Evolutionary conservation across 345 rosid genomes (phyloP).

Genomic region (Theobroma cacao): DNA sequence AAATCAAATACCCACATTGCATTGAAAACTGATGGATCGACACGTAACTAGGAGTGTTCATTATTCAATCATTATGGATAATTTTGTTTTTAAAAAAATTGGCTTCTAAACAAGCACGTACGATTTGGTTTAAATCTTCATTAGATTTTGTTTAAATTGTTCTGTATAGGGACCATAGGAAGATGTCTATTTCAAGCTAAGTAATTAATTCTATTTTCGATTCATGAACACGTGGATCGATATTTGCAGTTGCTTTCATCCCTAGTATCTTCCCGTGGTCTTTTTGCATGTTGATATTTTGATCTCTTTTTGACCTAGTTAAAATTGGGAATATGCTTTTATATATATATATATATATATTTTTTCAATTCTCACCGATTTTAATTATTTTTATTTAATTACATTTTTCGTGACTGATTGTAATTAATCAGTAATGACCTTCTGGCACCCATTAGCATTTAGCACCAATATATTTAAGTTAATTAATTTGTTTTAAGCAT

Average conservation of each 20-base stretch:
- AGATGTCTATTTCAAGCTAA: slow-evolving; percentile 2
- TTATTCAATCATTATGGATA: neutral
- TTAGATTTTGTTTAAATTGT: slow-evolving; percentile 1
- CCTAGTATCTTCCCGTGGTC: neutral
- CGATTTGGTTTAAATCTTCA: neutral
- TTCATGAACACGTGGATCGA: neutral
- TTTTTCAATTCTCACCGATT: neutral
- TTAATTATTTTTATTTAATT: neutral
- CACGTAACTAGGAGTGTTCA: neutral
- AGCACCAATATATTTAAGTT: neutral
- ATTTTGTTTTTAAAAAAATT: neutral
- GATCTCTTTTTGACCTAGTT: neutral
- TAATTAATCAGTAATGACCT: neutral
- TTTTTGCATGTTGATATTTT: neutral
- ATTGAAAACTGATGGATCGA: neutral
- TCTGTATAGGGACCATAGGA: neutral
- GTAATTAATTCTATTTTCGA: neutral
- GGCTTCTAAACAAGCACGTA: neutral
- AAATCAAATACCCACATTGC: neutral
- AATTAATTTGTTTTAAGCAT: neutral
- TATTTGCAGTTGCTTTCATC: neutral
- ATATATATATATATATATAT: neutral
- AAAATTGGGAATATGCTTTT: neutral
- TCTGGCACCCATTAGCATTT: neutral
- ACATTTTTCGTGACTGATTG: neutral